phyloP scores from a whole-genome alignment of 169 alveolate genomes.

The Plasmodium blacklocki region DNA sequence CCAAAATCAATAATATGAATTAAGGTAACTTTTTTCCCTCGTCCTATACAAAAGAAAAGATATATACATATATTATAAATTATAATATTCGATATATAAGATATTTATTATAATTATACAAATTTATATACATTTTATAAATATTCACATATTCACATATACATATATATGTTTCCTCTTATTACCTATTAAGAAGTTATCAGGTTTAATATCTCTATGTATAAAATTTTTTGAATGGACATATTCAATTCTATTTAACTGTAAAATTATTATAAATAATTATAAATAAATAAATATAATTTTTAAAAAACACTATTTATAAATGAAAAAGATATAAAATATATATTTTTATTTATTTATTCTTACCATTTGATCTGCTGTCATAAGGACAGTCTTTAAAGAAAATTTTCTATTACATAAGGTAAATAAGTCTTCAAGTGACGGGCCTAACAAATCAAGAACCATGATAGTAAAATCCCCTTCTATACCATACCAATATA shows the following conservation, averaged over 20 bases:
- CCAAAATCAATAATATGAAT: conserved; percentile 97
- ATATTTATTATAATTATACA: not conserved
- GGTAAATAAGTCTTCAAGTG: conserved; percentile 97
- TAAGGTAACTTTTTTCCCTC: conserved; percentile 90
- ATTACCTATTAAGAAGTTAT: conserved; percentile 94
- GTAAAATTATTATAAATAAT: conserved; percentile 11
- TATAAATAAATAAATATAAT: not conserved
- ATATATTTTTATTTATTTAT: not conserved
- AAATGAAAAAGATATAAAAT: not conserved
- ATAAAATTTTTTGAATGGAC: conserved; percentile 96
- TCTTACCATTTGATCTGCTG: conserved; percentile 96
- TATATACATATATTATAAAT: not conserved
- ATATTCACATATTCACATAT: not conserved
- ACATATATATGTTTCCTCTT: not conserved
- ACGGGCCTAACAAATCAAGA: conserved; percentile 97
- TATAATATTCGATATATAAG: not conserved
- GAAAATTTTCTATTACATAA: conserved; percentile 96
- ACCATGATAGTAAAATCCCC: conserved; percentile 98
- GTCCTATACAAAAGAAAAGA: conserved; percentile 78
- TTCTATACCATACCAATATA: conserved; percentile 98
- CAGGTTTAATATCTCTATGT: conserved; percentile 99
- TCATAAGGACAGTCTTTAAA: conserved; percentile 95
- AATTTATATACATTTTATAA: not conserved
- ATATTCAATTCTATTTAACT: conserved; percentile 94
- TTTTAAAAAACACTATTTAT: too few species aligned